Evolutionary conservation across 2,329 filamentous ascomycete species (phyloP), one percentile per base, ranked within the genome.

Genomic region (Ceratocystis papillata): DNA sequence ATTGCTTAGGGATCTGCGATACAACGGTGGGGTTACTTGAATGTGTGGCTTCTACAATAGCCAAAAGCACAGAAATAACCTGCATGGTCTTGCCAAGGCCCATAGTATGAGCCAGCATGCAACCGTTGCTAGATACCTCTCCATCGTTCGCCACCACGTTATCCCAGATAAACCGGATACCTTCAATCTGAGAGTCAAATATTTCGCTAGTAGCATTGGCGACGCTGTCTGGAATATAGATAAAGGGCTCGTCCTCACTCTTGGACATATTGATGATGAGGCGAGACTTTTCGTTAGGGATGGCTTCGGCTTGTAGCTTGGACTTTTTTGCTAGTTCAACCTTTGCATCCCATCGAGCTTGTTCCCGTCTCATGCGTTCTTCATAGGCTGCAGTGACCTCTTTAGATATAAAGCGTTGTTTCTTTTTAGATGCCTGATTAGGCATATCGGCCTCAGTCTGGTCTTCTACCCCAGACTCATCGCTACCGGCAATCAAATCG

Each of bases 71-170:
- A 0, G 90, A 88, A 67, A 96, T 90, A 5, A 90, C 83, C 76
- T 96, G 91, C 86, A 96, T 90, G 0, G 91, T 95, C 77, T 96
- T 96, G 17, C 91, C 91, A 1, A 96, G 77, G 1, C 92, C 92
- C 91, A 96, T 96, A 0, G 89, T 90, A 73, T 96, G 91, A 5
- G 91, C 88, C 22, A 96, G 79, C 12, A 96, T 79, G 72, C 89
- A 95, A 1, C 91, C 91, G 74, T 91, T 86, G 20, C 80, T 79
- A 5, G 66, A 67, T 20, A 63, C 59, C 8, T 63, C 28, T 4
- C 78, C 76, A 3, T 79, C 76, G 1, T 77, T 81, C 41, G 81
- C 79, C 5, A 93, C 83, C 57, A 96, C 78, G 69, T 93, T 87
- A 70, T 90, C 86, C 90, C 92, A 96, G 79, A 96, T 83, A 74